Evolutionary conservation across 345 rosid species (phyloP).

Genomic region (Gossypium turneri): DNA sequence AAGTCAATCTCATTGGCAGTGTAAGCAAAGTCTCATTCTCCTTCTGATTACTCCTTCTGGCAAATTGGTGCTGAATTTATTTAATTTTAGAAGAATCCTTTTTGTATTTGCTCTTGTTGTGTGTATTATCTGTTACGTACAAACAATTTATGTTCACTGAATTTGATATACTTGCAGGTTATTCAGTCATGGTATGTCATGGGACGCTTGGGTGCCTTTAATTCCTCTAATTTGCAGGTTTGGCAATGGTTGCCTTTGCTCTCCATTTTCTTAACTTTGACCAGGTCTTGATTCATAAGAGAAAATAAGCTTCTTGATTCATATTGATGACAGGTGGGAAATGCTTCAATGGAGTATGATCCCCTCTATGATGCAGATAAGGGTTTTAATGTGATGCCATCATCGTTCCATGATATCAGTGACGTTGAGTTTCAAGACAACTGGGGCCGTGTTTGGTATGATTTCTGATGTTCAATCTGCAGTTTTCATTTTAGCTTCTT

Average conservation of each 20-base stretch:
- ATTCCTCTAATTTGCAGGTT: constrained; percentile 93
- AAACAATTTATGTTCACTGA: background rate
- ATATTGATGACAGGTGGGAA: constrained; percentile 56
- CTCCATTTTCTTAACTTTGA: background rate
- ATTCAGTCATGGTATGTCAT: constrained; percentile 93
- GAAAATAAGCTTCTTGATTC: constrained; percentile 4
- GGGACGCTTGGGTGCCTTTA: constrained; percentile 93
- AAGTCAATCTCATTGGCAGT: constrained; percentile 77
- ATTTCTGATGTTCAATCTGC: background rate
- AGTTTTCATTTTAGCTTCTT: background rate
- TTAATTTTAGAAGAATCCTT: background rate
- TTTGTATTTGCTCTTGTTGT: background rate
- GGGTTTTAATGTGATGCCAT: constrained; percentile 75
- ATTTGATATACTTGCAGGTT: constrained; percentile 41
- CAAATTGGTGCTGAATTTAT: background rate
- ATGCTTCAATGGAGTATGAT: constrained; percentile 68
- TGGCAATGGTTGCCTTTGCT: constrained; percentile 14
- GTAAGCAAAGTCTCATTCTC: constrained; percentile 35
- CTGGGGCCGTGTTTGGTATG: constrained; percentile 91
- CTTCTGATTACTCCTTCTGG: constrained; percentile 11
- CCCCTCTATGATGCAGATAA: constrained; percentile 79
- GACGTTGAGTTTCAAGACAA: constrained; percentile 95
- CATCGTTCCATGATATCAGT: constrained; percentile 88
- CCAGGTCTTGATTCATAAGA: background rate
- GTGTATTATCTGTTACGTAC: background rate